Evolutionary conservation across 306 rosid genomes (phyloP).

Genomic region (Nissolia schottii): DNA sequence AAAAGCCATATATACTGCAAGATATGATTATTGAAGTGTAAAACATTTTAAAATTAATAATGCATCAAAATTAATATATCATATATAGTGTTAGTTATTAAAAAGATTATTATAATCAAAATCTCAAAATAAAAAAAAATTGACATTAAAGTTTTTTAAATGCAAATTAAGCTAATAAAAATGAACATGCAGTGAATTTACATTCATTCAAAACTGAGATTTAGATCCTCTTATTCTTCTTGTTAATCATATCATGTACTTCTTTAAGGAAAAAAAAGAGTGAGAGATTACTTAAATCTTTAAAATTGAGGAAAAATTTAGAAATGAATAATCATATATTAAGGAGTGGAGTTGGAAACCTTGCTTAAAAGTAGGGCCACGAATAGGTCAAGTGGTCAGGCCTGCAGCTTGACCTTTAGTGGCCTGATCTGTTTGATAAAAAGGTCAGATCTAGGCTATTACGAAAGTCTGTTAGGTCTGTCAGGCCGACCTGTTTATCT

Average conservation of each 20-base stretch:
- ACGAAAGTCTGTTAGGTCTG: no score
- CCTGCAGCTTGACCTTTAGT: no score
- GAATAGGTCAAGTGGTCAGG: no score
- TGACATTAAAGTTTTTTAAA: not conserved
- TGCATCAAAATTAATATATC: no score
- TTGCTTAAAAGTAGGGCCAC: no score
- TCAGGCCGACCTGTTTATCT: no score
- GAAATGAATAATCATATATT: not conserved
- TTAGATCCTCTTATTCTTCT: not conserved
- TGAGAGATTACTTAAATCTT: not conserved
- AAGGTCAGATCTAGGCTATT: no score
- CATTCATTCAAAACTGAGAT: not conserved
- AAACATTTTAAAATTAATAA: no score
- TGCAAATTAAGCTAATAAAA: not conserved
- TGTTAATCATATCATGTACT: no score
- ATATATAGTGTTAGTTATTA: not conserved
- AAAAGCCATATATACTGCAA: no score
- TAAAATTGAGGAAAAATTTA: not conserved
- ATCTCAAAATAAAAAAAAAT: not conserved
- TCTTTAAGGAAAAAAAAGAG: not conserved
- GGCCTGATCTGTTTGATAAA: no score
- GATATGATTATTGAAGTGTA: no score
- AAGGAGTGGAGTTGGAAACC: not conserved
- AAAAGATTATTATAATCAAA: not conserved
- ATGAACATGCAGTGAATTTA: not conserved